Evolutionary conservation across 2,329 filamentous ascomycete species (phyloP), one percentile per base, ranked within the genome.

Genomic region (Botrytis fabae): DNA sequence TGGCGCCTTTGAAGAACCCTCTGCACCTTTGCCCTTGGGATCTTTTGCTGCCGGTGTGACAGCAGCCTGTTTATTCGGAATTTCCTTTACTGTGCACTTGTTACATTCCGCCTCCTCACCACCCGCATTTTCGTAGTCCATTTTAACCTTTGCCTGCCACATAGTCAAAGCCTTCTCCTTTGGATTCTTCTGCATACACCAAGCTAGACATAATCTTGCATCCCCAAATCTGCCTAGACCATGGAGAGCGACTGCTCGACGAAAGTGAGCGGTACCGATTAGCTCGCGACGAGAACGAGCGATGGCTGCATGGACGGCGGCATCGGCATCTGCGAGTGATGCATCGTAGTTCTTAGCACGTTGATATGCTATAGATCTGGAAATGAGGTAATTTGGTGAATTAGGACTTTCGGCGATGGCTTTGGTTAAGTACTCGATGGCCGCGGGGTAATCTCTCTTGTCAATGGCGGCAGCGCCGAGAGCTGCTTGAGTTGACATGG

Each of bases 181-280:
- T n/a, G 81, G 80, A 71, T 87, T 85, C 70, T 86, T 82, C 77
- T 86, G 86, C 74, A 84, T 84, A 59, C 74, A 83, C 85, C 89
- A 91, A 28, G 85, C 84, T 32, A 95, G 89, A 75, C 95, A 89
- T 77, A 90, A 88, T 73, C 91, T 87, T 0, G 94, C 91, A 82
- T 98, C 92, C 5, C 91, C 94, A 78, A 90, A 93, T 70, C 89
- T 86, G 48, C 88, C 89, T 59, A 94, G 84, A 66, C 90, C 88
- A 81, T 90, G 92, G 40, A 95, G 85, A 18, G 92, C 88, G 20
- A 97, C 89, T 8, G 89, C 92, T 54, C 95, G 89, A 77, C 95
- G 90, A 78, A 96, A 89, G 79, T 98, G 93, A 2, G 93, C 91
- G n/a, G 93, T 89, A 63, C 90, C 86, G 81, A 98, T 93, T 44